Evolutionary conservation across 2,329 filamentous ascomycete genomes (phyloP).

Genomic region (Epichloe sylvatica): DNA sequence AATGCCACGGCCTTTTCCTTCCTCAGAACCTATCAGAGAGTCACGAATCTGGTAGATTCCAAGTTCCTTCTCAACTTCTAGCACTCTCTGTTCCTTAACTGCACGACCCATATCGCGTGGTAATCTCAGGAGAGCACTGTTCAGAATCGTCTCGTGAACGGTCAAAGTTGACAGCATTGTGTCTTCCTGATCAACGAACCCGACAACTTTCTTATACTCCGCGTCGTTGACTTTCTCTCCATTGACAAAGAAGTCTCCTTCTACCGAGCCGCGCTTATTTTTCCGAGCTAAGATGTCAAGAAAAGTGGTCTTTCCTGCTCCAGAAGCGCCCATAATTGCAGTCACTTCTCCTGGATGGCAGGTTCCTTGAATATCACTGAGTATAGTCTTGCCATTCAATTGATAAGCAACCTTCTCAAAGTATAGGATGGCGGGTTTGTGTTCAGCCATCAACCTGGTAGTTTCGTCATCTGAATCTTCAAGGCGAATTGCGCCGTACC

Average conservation of each 20-base stretch:
- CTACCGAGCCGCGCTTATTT: slow-evolving; percentile 74
- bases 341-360: slow-evolving; percentile 93
- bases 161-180: slow-evolving; percentile 92
- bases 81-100: slow-evolving; percentile 81
- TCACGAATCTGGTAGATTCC: slow-evolving; percentile 91
- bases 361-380: slow-evolving; percentile 66
- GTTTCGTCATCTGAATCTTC: slow-evolving; percentile 85
- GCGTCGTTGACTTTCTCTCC: slow-evolving; percentile 74
- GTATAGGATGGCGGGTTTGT: slow-evolving; percentile 77
- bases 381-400: slow-evolving; percentile 76
- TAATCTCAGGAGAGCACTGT: slow-evolving; percentile 81
- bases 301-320: slow-evolving; percentile 94
- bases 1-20: slow-evolving; percentile 85
- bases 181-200: slow-evolving; percentile 97
- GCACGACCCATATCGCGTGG: slow-evolving; percentile 77
- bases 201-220: slow-evolving; percentile 83
- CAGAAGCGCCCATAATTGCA: slow-evolving; percentile 96
- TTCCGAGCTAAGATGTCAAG: slow-evolving; percentile 91
- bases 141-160: slow-evolving; percentile 94
- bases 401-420: slow-evolving; percentile 81
- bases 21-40: slow-evolving; percentile 90
- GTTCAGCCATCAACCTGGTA: slow-evolving; percentile 74
- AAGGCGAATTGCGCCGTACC: slow-evolving; percentile 61
- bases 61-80: slow-evolving; percentile 89
- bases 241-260: slow-evolving; percentile 82